Percentiles rank a stretch among this genome's conserved stretches.
Conservation (phyloP, 441 rosid species). For the Arabidopsis hybrid region DNA sequence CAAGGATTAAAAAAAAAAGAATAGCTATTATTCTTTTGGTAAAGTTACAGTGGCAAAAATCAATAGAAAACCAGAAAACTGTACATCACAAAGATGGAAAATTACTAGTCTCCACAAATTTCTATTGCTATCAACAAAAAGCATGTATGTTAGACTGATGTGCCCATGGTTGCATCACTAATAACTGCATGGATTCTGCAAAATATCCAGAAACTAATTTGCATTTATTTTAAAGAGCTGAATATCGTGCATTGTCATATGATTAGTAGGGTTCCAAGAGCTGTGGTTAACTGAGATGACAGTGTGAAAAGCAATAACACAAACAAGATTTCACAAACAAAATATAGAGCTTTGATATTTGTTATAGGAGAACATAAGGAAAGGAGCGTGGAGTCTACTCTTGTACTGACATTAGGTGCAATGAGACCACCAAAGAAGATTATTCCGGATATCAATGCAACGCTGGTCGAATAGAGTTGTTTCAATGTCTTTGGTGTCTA, state of each 20-base stretch:
- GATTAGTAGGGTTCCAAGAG: background rate
- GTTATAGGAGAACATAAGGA: background rate
- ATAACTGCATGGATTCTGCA: background rate
- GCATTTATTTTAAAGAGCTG: background rate
- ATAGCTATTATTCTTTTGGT: background rate
- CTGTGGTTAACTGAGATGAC: background rate
- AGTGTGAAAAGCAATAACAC: background rate
- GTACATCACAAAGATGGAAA: background rate
- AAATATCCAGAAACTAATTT: background rate
- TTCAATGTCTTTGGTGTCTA: constrained; percentile 86
- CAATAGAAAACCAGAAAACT: background rate
- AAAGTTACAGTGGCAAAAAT: background rate
- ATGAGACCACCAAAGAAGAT: constrained; percentile 89
- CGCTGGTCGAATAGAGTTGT: constrained; percentile 84
- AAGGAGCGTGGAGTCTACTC: background rate
- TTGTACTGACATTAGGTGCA: constrained; percentile 83
- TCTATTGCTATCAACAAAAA: background rate
- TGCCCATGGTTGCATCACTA: background rate
- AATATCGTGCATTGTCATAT: background rate
- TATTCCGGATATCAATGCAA: constrained; percentile 69
- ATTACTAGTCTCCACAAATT: background rate
- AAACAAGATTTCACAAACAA: constrained; percentile 19
- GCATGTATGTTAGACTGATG: background rate
- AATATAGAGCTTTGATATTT: constrained; percentile 6
- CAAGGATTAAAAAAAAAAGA: background rate